phyloP scores from a whole-genome alignment of 2,329 filamentous ascomycete species.

The Aureobasidium leucospermi region DNA sequence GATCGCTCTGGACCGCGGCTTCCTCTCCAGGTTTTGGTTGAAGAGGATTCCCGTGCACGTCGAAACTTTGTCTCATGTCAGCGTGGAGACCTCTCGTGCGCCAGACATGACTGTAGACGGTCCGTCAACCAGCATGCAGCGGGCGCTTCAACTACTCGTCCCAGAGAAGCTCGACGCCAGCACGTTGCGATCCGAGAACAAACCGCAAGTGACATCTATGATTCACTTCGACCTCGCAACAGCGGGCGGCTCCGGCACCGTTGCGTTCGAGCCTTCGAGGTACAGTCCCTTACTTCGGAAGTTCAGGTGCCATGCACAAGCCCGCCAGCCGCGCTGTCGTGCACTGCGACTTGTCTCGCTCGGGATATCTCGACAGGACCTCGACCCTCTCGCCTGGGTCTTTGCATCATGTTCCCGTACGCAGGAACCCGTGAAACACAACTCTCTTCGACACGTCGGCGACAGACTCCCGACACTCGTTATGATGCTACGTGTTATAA shows the following conservation, averaged over 20 bases:
- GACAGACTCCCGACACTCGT: not conserved
- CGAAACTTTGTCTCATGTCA: not conserved
- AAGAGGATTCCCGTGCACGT: not conserved
- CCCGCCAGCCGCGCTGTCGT: not conserved
- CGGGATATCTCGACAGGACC: not conserved
- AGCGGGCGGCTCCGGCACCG: not conserved
- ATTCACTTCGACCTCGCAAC: not conserved
- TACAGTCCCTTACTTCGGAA: not conserved
- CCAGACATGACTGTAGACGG: no score
- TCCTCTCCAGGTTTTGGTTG: not conserved
- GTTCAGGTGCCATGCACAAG: not conserved
- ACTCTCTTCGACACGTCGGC: not conserved
- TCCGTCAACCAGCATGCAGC: no score
- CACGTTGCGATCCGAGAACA: not conserved
- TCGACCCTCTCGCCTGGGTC: not conserved
- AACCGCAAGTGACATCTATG: not conserved
- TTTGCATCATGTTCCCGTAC: not conserved
- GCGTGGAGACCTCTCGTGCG: not conserved
- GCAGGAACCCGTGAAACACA: slow-evolving; percentile 8
- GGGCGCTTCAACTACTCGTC: no score
- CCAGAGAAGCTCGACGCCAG: not conserved
- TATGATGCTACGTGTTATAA: not conserved
- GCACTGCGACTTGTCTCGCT: not conserved
- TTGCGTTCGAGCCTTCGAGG: not conserved
- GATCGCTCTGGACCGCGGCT: not conserved